Percentiles rank a stretch among this genome's conserved stretches.
Evolutionary conservation across 306 rosid genomes (phyloP).

Genomic region (Cercis canadensis): DNA sequence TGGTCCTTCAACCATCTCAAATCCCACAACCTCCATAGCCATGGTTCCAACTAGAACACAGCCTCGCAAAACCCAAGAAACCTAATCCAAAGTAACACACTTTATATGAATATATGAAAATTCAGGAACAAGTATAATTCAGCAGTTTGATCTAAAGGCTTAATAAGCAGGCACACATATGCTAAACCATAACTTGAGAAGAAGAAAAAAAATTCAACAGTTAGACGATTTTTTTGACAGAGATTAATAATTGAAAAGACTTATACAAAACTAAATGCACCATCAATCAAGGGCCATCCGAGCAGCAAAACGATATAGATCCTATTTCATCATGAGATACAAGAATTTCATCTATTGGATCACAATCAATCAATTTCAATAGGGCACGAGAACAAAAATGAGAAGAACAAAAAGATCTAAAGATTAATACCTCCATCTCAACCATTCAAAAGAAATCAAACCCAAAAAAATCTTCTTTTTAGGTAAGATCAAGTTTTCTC

Average conservation of each 20-base stretch:
- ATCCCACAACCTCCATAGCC: constrained; percentile 82
- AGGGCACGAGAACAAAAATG: constrained; percentile 7
- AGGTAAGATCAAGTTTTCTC: constrained; percentile 25
- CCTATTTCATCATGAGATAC: constrained; percentile 5
- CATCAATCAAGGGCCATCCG: neutral
- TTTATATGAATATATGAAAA: constrained; percentile 17
- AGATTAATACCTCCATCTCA: constrained; percentile 19
- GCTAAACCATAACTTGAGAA: constrained; percentile 14
- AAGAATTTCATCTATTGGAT: constrained; percentile 27
- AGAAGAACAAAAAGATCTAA: constrained; percentile 36
- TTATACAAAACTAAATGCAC: neutral
- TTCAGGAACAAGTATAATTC: constrained; percentile 25
- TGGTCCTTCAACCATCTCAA: constrained; percentile 85
- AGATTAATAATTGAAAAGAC: neutral
- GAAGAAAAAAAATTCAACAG: neutral
- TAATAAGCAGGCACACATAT: constrained; percentile 13
- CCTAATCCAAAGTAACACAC: constrained; percentile 43
- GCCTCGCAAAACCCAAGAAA: constrained; percentile 46
- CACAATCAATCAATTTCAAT: constrained; percentile 20
- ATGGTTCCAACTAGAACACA: constrained; percentile 55
- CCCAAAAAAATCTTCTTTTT: constrained; percentile 10
- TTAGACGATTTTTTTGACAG: no score
- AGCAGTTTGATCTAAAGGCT: constrained; percentile 26
- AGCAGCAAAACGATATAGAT: constrained; percentile 7
- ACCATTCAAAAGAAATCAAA: constrained; percentile 38